Conservation (phyloP, 306 rosid genomes). For the Echinosophora koreensis region DNA sequence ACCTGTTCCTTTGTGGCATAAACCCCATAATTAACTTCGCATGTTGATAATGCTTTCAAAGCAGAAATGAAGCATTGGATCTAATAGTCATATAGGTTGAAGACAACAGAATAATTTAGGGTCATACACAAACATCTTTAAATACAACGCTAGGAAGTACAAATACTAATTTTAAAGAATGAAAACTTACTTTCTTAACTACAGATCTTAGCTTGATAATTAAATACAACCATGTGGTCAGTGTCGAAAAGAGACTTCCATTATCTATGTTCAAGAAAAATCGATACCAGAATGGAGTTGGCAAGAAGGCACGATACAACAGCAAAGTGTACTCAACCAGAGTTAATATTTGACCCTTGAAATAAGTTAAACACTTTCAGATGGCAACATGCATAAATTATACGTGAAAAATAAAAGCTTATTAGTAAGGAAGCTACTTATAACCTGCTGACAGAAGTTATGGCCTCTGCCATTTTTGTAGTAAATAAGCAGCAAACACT, state of each 20-base stretch:
- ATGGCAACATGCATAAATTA: conserved; percentile 32
- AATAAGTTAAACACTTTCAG: conserved; percentile 50
- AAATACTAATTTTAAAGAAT: conserved; percentile 30
- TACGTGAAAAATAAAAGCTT: conserved; percentile 31
- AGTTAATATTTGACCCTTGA: conserved; percentile 88
- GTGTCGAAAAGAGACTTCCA: conserved; percentile 91
- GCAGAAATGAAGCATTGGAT: conserved; percentile 71
- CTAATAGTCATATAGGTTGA: conserved; percentile 51
- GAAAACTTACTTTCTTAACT: conserved; percentile 78
- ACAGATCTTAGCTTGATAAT: conserved; percentile 85
- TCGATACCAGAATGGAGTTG: conserved; percentile 91
- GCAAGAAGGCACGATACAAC: conserved; percentile 81
- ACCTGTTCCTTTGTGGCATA: conserved; percentile 91
- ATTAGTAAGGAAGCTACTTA: conserved; percentile 34
- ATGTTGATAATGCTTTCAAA: conserved; percentile 69
- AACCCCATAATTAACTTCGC: conserved; percentile 54
- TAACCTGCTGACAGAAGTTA: conserved; percentile 82
- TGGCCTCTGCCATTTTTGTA: conserved; percentile 86
- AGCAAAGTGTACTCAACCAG: conserved; percentile 77
- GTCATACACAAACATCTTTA: conserved; percentile 29
- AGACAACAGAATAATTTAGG: conserved; percentile 23
- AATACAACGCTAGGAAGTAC: conserved; percentile 32
- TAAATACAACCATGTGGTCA: conserved; percentile 87
- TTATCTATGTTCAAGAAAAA: conserved; percentile 85
- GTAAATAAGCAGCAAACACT: conserved; percentile 83